phyloP scores from a whole-genome alignment of 805 yeast genomes.

The Metschnikowia anglica region DNA sequence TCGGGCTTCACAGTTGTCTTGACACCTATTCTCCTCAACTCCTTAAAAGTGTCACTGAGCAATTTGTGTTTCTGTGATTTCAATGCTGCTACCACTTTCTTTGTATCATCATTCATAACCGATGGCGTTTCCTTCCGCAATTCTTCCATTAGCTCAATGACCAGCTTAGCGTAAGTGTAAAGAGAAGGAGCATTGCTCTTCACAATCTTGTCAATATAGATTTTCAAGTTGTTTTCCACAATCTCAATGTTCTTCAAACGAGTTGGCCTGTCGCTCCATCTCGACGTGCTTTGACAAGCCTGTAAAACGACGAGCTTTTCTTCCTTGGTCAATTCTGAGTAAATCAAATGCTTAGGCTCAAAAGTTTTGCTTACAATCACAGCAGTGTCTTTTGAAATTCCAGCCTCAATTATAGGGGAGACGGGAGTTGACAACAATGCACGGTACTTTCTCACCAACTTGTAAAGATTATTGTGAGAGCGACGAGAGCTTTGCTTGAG shows the following conservation, averaged over 20 bases:
- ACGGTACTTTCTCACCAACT: conserved; percentile 79
- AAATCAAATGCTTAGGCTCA: conserved; percentile 4
- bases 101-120: conserved; percentile 66
- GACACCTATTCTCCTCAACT: conserved; percentile 74
- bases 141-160: conserved; percentile 56
- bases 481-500: conserved; percentile 89
- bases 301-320: conserved; percentile 14
- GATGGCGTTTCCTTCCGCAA: conserved; percentile 78
- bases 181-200: conserved; percentile 47
- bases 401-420: conserved; percentile 56
- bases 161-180: conserved; percentile 52
- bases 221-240: conserved; percentile 56
- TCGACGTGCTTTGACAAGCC: conserved; percentile 35
- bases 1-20: conserved; percentile 64
- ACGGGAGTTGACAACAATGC: conserved; percentile 54
- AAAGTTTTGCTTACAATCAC: not conserved
- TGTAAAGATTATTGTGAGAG: conserved; percentile 83
- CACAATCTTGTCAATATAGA: conserved; percentile 39
- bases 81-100: conserved; percentile 62
- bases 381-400: conserved; percentile 34
- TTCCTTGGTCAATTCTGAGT: conserved; percentile 10
- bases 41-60: conserved; percentile 73
- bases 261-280: conserved; percentile 58
- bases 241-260: conserved; percentile 51
- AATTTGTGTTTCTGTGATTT: conserved; percentile 79